A percentile compares a stretch with the other conserved stretches of the same genome.
Conservation (phyloP, 768 basidiomycete genomes). For the Mycena vulgaris region DNA sequence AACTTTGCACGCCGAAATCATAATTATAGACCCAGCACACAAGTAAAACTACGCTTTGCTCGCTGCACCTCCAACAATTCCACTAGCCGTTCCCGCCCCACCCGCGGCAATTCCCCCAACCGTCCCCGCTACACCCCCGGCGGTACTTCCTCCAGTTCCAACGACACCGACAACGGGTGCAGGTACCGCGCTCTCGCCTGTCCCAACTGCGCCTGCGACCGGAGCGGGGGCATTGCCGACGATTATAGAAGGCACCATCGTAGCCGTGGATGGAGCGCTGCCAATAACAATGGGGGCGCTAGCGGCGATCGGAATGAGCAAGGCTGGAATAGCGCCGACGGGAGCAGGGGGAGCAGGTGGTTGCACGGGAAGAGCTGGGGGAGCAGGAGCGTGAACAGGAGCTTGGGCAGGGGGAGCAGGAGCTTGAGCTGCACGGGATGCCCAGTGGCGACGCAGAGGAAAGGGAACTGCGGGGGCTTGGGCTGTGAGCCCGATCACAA, state of each 20-base stretch:
- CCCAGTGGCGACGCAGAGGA: background rate
- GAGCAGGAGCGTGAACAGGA: conserved; percentile 10
- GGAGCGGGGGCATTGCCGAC: background rate
- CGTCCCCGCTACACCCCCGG: background rate
- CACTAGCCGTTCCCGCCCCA: background rate
- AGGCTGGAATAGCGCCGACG: background rate
- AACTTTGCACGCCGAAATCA: background rate
- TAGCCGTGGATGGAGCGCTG: conserved; percentile 4
- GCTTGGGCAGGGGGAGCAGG: conserved; percentile 1
- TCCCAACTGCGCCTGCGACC: background rate
- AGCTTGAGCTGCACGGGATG: background rate
- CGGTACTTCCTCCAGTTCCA: background rate
- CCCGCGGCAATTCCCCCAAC: background rate
- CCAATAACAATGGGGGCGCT: background rate
- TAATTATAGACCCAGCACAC: background rate
- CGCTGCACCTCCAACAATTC: background rate
- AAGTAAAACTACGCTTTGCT: background rate
- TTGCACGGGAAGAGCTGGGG: background rate
- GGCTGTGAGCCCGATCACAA: background rate
- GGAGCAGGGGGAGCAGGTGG: conserved; percentile 4
- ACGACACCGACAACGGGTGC: background rate
- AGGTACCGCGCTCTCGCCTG: background rate
- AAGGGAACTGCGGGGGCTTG: background rate
- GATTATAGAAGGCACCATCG: background rate
- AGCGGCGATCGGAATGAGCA: background rate